Evolutionary conservation across 2,329 filamentous ascomycete genomes (phyloP).

Genomic region (Scortechinia acanthostroma): DNA sequence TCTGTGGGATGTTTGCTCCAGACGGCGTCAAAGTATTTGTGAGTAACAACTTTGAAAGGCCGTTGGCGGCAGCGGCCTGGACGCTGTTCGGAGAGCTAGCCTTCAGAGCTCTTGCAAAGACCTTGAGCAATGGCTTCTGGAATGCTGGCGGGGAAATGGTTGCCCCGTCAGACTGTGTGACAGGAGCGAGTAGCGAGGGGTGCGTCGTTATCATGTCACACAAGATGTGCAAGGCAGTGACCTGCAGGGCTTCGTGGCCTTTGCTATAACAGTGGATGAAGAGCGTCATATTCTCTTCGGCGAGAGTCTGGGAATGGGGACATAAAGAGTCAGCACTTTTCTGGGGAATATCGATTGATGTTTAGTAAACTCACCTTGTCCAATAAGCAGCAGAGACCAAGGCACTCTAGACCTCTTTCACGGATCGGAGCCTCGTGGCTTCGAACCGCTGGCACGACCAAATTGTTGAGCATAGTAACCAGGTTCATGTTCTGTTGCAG

Average conservation of each 20-base stretch:
- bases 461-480: constrained; percentile 96
- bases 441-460: constrained; percentile 89
- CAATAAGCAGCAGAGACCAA: constrained; percentile 84
- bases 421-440: constrained; percentile 88
- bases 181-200: constrained; percentile 67
- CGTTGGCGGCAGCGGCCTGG: constrained; percentile 73
- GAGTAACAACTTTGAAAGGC: constrained; percentile 79
- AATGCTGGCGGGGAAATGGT: constrained; percentile 79
- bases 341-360: background rate
- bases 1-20: constrained; percentile 19
- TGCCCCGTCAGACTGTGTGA: constrained; percentile 68
- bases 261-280: constrained; percentile 96
- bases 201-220: constrained; percentile 89
- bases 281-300: constrained; percentile 81
- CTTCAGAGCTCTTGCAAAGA: background rate
- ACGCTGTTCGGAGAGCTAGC: constrained; percentile 37
- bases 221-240: constrained; percentile 83
- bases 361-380: constrained; percentile 54
- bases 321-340: background rate
- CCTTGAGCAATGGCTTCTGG: constrained; percentile 31
- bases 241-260: constrained; percentile 81
- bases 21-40: constrained; percentile 69
- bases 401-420: constrained; percentile 79
- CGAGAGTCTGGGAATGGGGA: constrained; percentile 45
- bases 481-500: constrained; percentile 83